A percentile compares a stretch with the other conserved stretches of the same genome.
Conservation (phyloP, 495 filamentous ascomycete genomes). For the Tuber umbilicatum region DNA sequence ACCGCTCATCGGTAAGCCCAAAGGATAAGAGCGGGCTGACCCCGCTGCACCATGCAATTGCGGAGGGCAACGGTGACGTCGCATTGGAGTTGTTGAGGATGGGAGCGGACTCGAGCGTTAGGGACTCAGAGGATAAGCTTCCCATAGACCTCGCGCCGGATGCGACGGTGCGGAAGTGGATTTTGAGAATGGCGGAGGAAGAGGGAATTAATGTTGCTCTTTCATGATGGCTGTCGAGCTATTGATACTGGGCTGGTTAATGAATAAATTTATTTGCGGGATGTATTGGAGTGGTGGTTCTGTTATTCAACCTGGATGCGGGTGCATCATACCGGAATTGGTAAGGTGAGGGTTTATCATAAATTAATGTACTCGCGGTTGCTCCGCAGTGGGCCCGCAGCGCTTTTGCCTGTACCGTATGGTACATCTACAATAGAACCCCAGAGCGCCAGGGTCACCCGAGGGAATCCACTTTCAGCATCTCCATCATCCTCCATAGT, state of each 20-base stretch:
- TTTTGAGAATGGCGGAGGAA: constrained; percentile 69
- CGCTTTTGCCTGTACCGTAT: not conserved
- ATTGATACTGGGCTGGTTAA: not conserved
- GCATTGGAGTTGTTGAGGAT: constrained; percentile 74
- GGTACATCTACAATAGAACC: not conserved
- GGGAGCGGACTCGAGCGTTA: constrained; percentile 75
- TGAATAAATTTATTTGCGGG: not conserved
- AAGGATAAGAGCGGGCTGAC: constrained; percentile 80
- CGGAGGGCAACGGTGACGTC: constrained; percentile 88
- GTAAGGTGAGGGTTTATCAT: not conserved
- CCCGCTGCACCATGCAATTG: constrained; percentile 85
- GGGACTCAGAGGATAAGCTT: constrained; percentile 62
- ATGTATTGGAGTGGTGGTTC: not conserved
- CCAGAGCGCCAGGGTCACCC: not conserved
- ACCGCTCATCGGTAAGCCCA: constrained; percentile 76
- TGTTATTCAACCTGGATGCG: not conserved
- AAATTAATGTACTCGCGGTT: not conserved
- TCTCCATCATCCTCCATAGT: not conserved
- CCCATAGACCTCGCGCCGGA: constrained; percentile 83
- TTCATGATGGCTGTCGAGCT: not conserved
- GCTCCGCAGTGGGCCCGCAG: not conserved
- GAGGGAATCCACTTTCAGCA: not conserved
- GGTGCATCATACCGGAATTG: not conserved
- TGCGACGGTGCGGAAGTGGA: constrained; percentile 65
- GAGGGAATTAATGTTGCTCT: constrained; percentile 65